Evolutionary conservation across 176 grass and related monocot species (phyloP).

Genomic region (Areca catechu): DNA sequence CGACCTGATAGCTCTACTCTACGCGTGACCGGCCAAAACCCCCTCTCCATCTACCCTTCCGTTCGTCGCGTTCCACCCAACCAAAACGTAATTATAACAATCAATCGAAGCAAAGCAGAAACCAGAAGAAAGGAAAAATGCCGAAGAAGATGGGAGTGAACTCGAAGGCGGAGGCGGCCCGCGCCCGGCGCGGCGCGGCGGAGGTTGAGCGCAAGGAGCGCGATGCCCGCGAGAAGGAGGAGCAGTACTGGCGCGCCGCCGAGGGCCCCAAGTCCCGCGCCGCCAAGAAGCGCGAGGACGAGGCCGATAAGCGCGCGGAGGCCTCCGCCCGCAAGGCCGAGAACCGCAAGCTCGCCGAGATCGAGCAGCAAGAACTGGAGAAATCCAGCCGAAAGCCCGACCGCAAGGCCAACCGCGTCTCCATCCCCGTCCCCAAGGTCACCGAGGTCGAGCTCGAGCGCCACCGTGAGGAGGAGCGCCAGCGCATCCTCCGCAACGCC

Average conservation of each 20-base stretch:
- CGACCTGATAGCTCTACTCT: too few species aligned
- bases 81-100: too few species aligned
- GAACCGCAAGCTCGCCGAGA: slow-evolving; percentile 74
- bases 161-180: slow-evolving; percentile 90
- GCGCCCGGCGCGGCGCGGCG: slow-evolving; percentile 48
- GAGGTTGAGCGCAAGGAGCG: slow-evolving; percentile 50
- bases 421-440: slow-evolving; percentile 64
- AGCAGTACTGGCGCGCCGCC: slow-evolving; percentile 78
- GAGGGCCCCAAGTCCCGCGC: slow-evolving; percentile 85
- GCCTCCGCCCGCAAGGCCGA: slow-evolving; percentile 62
- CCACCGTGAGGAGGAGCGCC: slow-evolving; percentile 67
- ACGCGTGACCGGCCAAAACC: too few species aligned
- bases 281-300: slow-evolving; percentile 72
- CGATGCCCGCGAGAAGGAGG: slow-evolving; percentile 59
- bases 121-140: slow-evolving; percentile 24
- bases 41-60: too few species aligned
- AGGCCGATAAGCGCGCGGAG: slow-evolving; percentile 75
- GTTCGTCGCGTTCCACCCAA: too few species aligned
- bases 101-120: too few species aligned
- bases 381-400: slow-evolving; percentile 34
- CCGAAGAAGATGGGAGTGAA: slow-evolving; percentile 99
- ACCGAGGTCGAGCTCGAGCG: slow-evolving; percentile 75
- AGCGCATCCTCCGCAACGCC: slow-evolving; percentile 49
- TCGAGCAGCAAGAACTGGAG: slow-evolving; percentile 45
- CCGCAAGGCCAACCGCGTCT: slow-evolving; percentile 77